These are phyloP conservation scores for Talaromyces funiculosus DNA, from an alignment of 2,329 filamentous ascomycete species.

Conservation along the genomic window DNA sequence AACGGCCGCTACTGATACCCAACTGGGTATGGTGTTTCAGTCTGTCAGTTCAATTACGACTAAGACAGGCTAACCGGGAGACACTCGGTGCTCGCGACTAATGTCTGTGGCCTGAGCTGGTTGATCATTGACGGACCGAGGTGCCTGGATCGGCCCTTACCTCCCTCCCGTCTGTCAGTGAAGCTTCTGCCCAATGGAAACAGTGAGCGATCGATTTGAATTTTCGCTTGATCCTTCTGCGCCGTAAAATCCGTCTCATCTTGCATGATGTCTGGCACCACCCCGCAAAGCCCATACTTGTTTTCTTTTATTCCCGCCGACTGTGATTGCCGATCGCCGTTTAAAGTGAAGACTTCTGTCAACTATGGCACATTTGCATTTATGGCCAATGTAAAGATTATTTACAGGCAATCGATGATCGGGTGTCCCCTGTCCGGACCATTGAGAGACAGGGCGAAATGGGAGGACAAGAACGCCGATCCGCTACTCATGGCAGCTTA, in stretches of 20 bases:
- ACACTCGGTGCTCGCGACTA: neutral
- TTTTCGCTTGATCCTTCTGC: constrained; percentile 1
- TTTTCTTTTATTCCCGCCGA: neutral
- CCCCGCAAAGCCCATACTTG: constrained; percentile 8
- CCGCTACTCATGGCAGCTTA: neutral
- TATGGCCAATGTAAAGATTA: neutral
- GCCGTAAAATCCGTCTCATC: constrained; percentile 12
- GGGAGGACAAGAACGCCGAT: constrained; percentile 1
- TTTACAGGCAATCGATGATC: neutral
- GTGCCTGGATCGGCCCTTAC: constrained; percentile 21
- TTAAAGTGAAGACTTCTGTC: neutral
- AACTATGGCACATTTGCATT: neutral
- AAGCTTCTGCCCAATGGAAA: constrained; percentile 11
- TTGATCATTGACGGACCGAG: constrained; percentile 12
- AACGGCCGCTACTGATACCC: neutral
- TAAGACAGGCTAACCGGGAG: constrained; percentile 1
- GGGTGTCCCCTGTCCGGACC: neutral
- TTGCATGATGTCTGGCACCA: constrained; percentile 8
- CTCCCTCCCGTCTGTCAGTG: constrained; percentile 18
- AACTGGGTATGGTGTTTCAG: constrained; percentile 3
- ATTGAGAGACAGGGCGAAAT: neutral
- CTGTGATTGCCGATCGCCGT: neutral
- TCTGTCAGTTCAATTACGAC: constrained; percentile 4
- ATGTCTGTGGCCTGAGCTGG: constrained; percentile 4
- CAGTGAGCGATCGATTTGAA: constrained; percentile 1